Percentiles rank a stretch among this genome's conserved stretches.
These are phyloP conservation scores for Gamarada debralockiae DNA, from an alignment of 495 filamentous ascomycete species.

Conservation along the genomic window DNA sequence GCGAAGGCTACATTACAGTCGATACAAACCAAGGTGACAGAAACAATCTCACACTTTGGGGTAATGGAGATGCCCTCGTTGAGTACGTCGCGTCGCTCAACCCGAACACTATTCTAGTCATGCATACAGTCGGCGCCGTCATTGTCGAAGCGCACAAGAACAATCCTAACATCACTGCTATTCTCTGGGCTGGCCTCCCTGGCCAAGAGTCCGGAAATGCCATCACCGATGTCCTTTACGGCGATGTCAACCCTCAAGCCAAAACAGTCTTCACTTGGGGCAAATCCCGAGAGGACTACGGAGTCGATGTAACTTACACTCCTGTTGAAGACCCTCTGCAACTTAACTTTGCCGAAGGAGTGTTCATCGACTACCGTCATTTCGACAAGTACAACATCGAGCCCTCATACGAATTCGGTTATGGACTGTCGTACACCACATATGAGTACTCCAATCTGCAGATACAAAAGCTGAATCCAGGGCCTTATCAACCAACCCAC, in stretches of 20 bases:
- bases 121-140: slow-evolving; percentile 83
- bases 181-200: slow-evolving; percentile 89
- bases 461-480: slow-evolving; percentile 45
- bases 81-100: slow-evolving; percentile 69
- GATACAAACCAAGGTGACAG: slow-evolving; percentile 88
- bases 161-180: slow-evolving; percentile 89
- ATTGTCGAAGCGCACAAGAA: slow-evolving; percentile 72
- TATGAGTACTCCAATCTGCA: slow-evolving; percentile 76
- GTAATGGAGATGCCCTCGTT: slow-evolving; percentile 74
- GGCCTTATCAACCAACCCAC: slow-evolving; percentile 58
- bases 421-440: slow-evolving; percentile 83
- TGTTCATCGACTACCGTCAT: slow-evolving; percentile 91
- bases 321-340: slow-evolving; percentile 79
- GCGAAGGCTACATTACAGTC: slow-evolving; percentile 81
- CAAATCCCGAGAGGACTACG: slow-evolving; percentile 66
- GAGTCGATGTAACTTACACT: slow-evolving; percentile 67
- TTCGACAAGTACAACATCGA: slow-evolving; percentile 73
- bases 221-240: slow-evolving; percentile 90
- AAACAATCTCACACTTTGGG: slow-evolving; percentile 90
- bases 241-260: slow-evolving; percentile 77
- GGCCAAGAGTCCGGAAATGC: slow-evolving; percentile 90
- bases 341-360: slow-evolving; percentile 76
- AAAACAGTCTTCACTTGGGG: slow-evolving; percentile 91
- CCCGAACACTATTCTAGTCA: slow-evolving; percentile 89
- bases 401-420: slow-evolving; percentile 90